phyloP scores from a whole-genome alignment of 2,329 filamentous ascomycete genomes.

The Ceratocystis papillata region DNA sequence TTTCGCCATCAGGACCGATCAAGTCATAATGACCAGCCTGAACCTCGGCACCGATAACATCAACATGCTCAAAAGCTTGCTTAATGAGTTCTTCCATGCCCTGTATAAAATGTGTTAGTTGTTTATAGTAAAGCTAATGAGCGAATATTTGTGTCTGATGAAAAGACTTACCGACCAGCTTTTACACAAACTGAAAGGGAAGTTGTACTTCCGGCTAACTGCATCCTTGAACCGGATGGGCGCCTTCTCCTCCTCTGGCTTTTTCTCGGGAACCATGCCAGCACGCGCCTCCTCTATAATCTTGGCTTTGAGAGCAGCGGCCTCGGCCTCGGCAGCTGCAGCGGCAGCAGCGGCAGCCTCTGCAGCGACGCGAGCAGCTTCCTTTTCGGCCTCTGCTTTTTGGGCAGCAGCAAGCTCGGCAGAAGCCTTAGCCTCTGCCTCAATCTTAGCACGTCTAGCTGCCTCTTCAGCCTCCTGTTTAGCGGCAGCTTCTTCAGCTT shows the following conservation, averaged over 20 bases:
- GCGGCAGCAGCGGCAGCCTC: slow-evolving; percentile 32
- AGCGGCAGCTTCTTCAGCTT: slow-evolving; percentile 31
- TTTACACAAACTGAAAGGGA: slow-evolving; percentile 74
- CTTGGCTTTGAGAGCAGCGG: slow-evolving; percentile 44
- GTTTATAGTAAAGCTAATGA: background rate
- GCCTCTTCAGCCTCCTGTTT: slow-evolving; percentile 25
- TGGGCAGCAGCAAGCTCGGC: slow-evolving; percentile 35
- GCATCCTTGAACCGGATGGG: slow-evolving; percentile 88
- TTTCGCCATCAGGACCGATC: slow-evolving; percentile 66
- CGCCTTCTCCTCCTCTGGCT: slow-evolving; percentile 47
- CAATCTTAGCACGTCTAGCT: slow-evolving; percentile 27
- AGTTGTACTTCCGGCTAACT: slow-evolving; percentile 81
- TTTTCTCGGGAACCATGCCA: slow-evolving; percentile 40
- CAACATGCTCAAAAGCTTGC: slow-evolving; percentile 71
- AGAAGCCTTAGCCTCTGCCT: slow-evolving; percentile 29
- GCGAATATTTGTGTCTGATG: background rate
- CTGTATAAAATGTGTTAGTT: slow-evolving; percentile 34
- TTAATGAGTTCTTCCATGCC: slow-evolving; percentile 80
- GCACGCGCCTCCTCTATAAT: slow-evolving; percentile 47
- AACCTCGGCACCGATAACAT: slow-evolving; percentile 64
- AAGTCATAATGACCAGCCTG: slow-evolving; percentile 71
- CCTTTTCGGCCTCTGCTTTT: slow-evolving; percentile 31
- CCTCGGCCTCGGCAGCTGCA: slow-evolving; percentile 41
- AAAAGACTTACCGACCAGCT: slow-evolving; percentile 61
- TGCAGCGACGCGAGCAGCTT: slow-evolving; percentile 33